Percentiles rank a stretch among this genome's conserved stretches.
These are phyloP conservation scores for Begonia peltatifolia DNA, from an alignment of 306 rosid species.

Conservation along the genomic window DNA sequence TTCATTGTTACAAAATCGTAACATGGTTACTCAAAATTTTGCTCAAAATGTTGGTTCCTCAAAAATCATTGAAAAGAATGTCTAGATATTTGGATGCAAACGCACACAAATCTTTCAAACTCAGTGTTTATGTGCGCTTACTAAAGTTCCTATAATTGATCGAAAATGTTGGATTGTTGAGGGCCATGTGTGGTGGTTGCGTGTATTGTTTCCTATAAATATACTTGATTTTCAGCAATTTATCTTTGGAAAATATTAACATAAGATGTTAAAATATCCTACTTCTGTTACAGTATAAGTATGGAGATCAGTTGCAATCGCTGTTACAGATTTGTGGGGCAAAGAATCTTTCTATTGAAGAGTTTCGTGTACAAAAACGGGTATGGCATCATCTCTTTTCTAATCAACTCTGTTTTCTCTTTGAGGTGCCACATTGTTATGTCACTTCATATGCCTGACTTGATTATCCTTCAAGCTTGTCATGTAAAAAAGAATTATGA, in stretches of 20 bases:
- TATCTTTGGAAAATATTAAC: constrained; percentile 1
- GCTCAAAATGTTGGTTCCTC: no score
- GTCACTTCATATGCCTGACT: not conserved
- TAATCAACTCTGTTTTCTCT: not conserved
- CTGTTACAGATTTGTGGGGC: constrained; percentile 66
- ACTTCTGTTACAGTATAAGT: constrained; percentile 39
- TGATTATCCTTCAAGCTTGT: not conserved
- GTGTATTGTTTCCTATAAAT: not conserved
- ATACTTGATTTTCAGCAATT: not conserved
- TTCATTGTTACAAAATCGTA: no score
- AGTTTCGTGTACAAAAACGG: constrained; percentile 40
- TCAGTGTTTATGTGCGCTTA: no score
- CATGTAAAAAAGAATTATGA: no score
- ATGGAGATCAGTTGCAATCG: constrained; percentile 39
- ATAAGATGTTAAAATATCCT: constrained; percentile 8
- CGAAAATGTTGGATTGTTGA: not conserved
- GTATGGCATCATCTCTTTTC: constrained; percentile 22
- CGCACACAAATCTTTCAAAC: no score
- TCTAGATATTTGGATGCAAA: no score
- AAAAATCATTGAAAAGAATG: no score
- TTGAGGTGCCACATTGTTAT: not conserved
- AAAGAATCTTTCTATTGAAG: constrained; percentile 36
- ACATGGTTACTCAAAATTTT: no score
- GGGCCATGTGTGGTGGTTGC: not conserved
- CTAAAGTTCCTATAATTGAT: no score